phyloP scores from a whole-genome alignment of 768 basidiomycete genomes.

The Leccinum broughii region DNA sequence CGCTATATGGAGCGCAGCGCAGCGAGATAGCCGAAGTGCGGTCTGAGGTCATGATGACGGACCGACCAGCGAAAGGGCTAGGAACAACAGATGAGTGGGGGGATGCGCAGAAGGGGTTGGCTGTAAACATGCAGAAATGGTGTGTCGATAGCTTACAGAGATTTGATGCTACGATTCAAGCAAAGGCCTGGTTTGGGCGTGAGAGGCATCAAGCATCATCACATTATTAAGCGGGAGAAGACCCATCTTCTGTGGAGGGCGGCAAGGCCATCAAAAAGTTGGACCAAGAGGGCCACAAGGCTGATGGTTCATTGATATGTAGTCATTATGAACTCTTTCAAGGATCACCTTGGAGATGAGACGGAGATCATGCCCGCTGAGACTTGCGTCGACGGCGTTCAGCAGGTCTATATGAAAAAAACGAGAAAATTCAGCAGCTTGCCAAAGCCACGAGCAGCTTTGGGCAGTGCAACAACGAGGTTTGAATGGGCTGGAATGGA shows the following conservation, averaged over 20 bases:
- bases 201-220: constrained; percentile 11
- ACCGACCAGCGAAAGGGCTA: background rate
- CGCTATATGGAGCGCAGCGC: background rate
- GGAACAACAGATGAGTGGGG: background rate
- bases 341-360: background rate
- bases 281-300: constrained; percentile 12
- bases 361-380: background rate
- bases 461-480: background rate
- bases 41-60: background rate
- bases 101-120: background rate
- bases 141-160: constrained; percentile 14
- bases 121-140: constrained; percentile 27
- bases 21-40: background rate
- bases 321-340: background rate
- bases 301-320: constrained; percentile 1
- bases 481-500: background rate
- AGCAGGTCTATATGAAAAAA: background rate
- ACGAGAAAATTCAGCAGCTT: background rate
- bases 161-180: constrained; percentile 9
- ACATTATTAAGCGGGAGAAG: constrained; percentile 11
- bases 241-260: constrained; percentile 3
- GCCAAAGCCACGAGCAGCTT: background rate
- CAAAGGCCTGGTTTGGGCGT: constrained; percentile 3
- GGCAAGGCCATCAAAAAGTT: background rate
- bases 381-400: background rate